These are phyloP conservation scores for Lactuca sativa DNA, from an alignment of 129 eudicot species.

Conservation along the genomic window DNA sequence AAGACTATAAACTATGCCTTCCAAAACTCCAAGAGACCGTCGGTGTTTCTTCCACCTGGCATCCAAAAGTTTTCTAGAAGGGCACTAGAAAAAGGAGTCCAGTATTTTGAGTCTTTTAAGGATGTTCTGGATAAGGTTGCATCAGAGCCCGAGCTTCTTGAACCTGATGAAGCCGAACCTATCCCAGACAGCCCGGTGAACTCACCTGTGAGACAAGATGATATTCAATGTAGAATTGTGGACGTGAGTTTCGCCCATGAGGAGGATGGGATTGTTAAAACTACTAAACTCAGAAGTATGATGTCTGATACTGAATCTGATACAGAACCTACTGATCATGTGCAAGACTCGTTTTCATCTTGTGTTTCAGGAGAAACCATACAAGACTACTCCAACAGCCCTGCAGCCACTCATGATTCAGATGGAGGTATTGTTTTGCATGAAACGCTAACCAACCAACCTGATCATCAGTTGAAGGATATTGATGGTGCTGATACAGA, in stretches of 20 bases:
- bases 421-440: too few species aligned
- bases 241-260: background rate
- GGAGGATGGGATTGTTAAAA: background rate
- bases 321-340: background rate
- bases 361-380: background rate
- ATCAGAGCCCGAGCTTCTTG: constrained; percentile 43
- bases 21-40: constrained; percentile 4
- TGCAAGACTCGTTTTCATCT: background rate
- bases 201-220: too few species aligned
- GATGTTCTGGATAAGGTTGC: constrained; percentile 49
- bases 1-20: constrained; percentile 26
- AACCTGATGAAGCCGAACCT: constrained; percentile 20
- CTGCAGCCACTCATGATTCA: too few species aligned
- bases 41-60: constrained; percentile 49
- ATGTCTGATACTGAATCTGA: background rate
- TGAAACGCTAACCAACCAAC: too few species aligned
- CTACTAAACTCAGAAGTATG: background rate
- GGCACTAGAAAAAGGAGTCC: constrained; percentile 33
- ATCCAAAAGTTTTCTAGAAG: constrained; percentile 36
- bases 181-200: constrained; percentile 8
- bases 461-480: too few species aligned
- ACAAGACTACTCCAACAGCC: too few species aligned
- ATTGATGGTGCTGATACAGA: too few species aligned
- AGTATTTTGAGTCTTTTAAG: constrained; percentile 43
- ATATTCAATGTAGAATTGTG: too few species aligned